phyloP scores from a whole-genome alignment of 2,329 filamentous ascomycete species.

The Fusarium drepaniforme region DNA sequence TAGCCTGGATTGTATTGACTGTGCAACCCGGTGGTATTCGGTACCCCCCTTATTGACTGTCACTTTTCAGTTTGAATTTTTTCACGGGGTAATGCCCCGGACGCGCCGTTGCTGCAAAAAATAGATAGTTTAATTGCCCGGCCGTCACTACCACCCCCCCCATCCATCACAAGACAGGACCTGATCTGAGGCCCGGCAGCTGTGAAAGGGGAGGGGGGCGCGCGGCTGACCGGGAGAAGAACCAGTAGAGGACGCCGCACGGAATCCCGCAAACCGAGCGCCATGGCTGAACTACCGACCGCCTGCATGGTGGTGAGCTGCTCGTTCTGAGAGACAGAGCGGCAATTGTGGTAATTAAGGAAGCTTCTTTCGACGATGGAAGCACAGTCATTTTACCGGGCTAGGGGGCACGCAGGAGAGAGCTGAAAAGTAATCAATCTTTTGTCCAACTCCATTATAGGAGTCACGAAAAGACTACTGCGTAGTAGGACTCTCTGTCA shows the following conservation, averaged over 20 bases:
- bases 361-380: conserved; percentile 23
- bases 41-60: conserved; percentile 23
- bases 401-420: background rate
- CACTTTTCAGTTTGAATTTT: background rate
- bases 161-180: background rate
- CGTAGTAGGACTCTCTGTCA: background rate
- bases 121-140: background rate
- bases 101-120: background rate
- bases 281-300: conserved; percentile 31
- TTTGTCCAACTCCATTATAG: background rate
- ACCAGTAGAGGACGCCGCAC: conserved; percentile 7
- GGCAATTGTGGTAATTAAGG: background rate
- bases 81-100: background rate
- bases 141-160: background rate
- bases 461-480: background rate
- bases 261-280: conserved; percentile 30
- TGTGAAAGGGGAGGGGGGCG: conserved; percentile 5
- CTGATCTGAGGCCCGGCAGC: background rate
- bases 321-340: background rate
- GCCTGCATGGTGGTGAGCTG: background rate
- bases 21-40: conserved; percentile 1
- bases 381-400: background rate
- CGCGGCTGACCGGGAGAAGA: background rate
- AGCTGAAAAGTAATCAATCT: background rate
- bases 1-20: conserved; percentile 23